Base-by-base conservation (phyloP, 2,329 filamentous ascomycete species). In the Scleromitrula shiraiana region DNA sequence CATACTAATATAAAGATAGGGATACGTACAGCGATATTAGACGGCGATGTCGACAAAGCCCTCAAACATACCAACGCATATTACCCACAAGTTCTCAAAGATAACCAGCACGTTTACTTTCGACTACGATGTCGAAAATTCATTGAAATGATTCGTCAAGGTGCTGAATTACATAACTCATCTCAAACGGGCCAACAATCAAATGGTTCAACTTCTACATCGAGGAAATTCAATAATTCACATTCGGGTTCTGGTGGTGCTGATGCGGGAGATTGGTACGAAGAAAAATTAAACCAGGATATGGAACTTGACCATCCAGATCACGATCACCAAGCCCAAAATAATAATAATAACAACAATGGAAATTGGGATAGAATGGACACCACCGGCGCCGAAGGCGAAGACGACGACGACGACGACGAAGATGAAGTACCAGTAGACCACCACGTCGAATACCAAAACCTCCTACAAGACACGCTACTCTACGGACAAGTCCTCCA, bases 11-110 rank as follows among this genome's bases (percentile, higher is more conserved):
- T 17, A 14, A 24, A n/a, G 45, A 56, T 61, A 95, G 87, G 82
- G 64, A 96, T 97, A 54, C 82, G 93, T 46, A 76, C 80, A 54
- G 86, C 90, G 0, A 88, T 98, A 39, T 73, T 97, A 2, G 86
- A 95, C 51, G 93, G 93, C 19, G 88, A 98, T 59, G 87, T 98
- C 51, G 93, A 97, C 66, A 81, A 77, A 57, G 91, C 91, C 0
- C 74, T 97, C n/a, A 85, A 89, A 64, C 77, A 83, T 59, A 95
- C 87, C 3, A 79, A 82, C 41, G 72, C 74, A 10, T 87, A 82
- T 61, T 98, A 96, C 59, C 85, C 88, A 5, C 75, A 77, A 20
- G 88, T 97, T 1, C 75, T 98, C 15, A 74, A 79, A 39, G 78
- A 87, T 19, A 88, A 95, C 60, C 80, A 87, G 46, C 80, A 88